Conservation (phyloP, 306 rosid genomes). For the Medicago ruthenica region DNA sequence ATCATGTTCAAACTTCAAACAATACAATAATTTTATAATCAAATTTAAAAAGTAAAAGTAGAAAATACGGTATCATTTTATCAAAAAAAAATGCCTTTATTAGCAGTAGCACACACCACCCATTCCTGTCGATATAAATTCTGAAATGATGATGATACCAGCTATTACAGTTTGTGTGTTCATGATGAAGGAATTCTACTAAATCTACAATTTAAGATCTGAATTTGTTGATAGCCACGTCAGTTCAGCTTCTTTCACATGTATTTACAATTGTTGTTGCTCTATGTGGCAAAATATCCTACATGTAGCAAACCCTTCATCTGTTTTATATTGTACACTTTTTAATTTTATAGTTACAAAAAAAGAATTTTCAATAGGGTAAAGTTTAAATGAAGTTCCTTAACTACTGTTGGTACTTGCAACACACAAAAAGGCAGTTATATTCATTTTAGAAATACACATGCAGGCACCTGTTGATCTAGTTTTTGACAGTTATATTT, state of each 20-base stretch:
- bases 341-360: too few relatives aligned
- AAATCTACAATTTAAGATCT: neutral
- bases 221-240: neutral
- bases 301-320: too few relatives aligned
- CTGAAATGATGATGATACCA: neutral
- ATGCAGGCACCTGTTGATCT: too few relatives aligned
- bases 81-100: neutral
- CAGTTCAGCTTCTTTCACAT: neutral
- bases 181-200: constrained; percentile 21
- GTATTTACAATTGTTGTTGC: neutral
- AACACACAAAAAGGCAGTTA: too few relatives aligned
- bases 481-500: too few relatives aligned
- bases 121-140: constrained; percentile 5
- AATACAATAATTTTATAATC: neutral
- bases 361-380: too few relatives aligned
- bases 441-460: too few relatives aligned
- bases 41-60: neutral
- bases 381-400: too few relatives aligned
- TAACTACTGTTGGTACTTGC: too few relatives aligned
- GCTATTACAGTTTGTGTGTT: neutral
- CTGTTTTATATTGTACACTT: too few relatives aligned
- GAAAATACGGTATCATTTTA: neutral
- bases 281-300: constrained; percentile 2
- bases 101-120: neutral
- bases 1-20: too few relatives aligned